Percentiles rank a stretch among this genome's conserved stretches.
Evolutionary conservation across 192 early-diverging fungal species (phyloP).

Genomic region (Paraglomus brasilianum): DNA sequence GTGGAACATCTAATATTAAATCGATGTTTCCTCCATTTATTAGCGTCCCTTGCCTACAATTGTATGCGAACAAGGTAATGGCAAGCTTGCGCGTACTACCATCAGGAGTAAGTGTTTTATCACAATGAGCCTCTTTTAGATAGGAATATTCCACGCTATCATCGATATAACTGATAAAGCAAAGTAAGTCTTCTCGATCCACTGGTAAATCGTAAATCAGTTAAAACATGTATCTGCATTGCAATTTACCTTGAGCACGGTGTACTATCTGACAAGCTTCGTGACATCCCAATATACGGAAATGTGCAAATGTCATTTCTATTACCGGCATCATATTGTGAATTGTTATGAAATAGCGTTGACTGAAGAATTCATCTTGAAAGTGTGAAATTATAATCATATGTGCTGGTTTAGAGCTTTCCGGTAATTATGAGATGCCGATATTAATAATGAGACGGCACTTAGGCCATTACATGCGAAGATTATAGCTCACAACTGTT

Average conservation of each 20-base stretch:
- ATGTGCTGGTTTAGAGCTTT: conserved; percentile 12
- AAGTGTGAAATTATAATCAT: conserved; percentile 5
- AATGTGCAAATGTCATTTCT: conserved; percentile 1
- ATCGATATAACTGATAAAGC: neutral
- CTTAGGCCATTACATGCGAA: neutral
- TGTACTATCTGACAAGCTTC: conserved; percentile 15
- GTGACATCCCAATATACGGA: neutral
- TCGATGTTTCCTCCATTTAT: too few species aligned
- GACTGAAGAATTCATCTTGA: neutral
- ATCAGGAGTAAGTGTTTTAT: conserved; percentile 7
- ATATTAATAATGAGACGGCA: conserved; percentile 17
- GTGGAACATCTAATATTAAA: too few species aligned
- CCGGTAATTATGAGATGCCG: conserved; percentile 12
- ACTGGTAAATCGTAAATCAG: neutral
- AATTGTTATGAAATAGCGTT: conserved; percentile 15
- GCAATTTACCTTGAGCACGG: neutral
- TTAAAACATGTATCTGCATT: conserved; percentile 7
- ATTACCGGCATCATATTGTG: conserved; percentile 5
- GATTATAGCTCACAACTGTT: neutral
- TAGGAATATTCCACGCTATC: neutral
- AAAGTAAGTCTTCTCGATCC: neutral
- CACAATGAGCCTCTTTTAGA: conserved; percentile 11
- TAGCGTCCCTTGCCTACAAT: too few species aligned
- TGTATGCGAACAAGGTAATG: too few species aligned
- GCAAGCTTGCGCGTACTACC: too few species aligned